A percentile compares a stretch with the other conserved stretches of the same genome.
phyloP scores from a whole-genome alignment of 495 filamentous ascomycete genomes.

The Tuber brumale region DNA sequence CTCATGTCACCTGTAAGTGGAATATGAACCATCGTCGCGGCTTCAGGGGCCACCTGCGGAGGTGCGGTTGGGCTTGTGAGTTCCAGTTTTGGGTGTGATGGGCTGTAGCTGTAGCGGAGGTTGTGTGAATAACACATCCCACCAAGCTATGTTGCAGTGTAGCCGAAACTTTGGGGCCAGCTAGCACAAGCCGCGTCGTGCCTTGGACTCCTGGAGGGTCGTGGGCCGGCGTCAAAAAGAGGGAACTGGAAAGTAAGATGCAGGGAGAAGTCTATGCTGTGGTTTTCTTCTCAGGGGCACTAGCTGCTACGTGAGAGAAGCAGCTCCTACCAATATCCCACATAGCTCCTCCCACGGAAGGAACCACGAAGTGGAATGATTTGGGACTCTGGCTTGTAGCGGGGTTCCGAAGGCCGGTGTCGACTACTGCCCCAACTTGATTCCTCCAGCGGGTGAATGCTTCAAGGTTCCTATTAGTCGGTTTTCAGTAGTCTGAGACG shows the following conservation, averaged over 20 bases:
- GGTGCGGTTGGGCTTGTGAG: background rate
- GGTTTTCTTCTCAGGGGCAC: background rate
- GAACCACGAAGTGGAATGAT: background rate
- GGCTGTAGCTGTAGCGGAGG: too few relatives aligned
- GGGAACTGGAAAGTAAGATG: background rate
- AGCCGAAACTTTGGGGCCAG: background rate
- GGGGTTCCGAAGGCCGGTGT: background rate
- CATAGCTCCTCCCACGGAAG: background rate
- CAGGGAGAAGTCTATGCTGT: background rate
- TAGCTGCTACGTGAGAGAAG: conserved; percentile 2
- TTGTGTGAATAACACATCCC: background rate
- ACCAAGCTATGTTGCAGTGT: background rate
- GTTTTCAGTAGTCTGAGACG: background rate
- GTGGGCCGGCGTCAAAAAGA: background rate
- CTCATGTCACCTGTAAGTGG: background rate
- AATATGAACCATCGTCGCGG: background rate
- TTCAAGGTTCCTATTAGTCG: background rate
- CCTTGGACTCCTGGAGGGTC: background rate
- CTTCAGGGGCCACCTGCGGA: background rate
- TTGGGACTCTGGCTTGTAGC: background rate
- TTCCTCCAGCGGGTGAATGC: background rate
- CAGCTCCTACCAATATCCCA: background rate
- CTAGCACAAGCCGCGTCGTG: background rate
- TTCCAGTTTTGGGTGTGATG: background rate
- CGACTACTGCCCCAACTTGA: background rate